phyloP scores from a whole-genome alignment of 306 rosid species.

The Fragaria nilgerrensis region DNA sequence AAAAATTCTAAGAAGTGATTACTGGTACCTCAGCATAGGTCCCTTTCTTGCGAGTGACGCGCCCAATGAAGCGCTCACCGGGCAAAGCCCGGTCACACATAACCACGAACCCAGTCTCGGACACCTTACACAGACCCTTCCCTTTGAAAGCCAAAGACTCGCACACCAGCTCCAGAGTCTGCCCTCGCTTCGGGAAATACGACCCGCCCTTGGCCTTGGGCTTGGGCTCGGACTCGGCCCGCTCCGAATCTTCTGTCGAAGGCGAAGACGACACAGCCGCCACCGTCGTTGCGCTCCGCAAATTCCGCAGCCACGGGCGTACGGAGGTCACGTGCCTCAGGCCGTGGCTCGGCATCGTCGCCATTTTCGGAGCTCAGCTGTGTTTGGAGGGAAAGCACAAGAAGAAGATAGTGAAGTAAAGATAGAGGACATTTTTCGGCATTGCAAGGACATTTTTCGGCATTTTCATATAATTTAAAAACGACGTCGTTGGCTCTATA shows the following conservation, averaged over 20 bases:
- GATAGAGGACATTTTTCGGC: slow-evolving; percentile 23
- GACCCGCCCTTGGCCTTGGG: slow-evolving; percentile 26
- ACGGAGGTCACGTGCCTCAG: slow-evolving; percentile 40
- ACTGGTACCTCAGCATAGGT: slow-evolving; percentile 66
- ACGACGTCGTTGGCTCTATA: slow-evolving; percentile 11
- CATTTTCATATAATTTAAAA: neutral
- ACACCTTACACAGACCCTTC: slow-evolving; percentile 83
- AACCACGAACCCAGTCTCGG: slow-evolving; percentile 74
- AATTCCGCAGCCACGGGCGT: slow-evolving; percentile 43
- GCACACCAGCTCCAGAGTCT: slow-evolving; percentile 74
- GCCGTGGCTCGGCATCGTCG: slow-evolving; percentile 57
- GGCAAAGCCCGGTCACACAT: slow-evolving; percentile 94
- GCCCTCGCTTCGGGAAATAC: slow-evolving; percentile 85
- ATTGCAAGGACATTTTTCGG: neutral
- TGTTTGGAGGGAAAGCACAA: slow-evolving; percentile 7
- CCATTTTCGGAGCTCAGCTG: slow-evolving; percentile 37
- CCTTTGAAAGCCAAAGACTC: slow-evolving; percentile 88
- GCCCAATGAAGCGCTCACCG: slow-evolving; percentile 89
- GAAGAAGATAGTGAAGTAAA: neutral
- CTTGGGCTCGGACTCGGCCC: slow-evolving; percentile 17
- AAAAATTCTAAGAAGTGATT: neutral
- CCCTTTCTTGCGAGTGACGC: slow-evolving; percentile 77
- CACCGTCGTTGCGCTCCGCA: slow-evolving; percentile 34
- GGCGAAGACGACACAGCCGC: slow-evolving; percentile 32
- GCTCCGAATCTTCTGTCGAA: slow-evolving; percentile 41